phyloP scores from a whole-genome alignment of 148 eudicot genomes.

The Camellia sinensis region DNA sequence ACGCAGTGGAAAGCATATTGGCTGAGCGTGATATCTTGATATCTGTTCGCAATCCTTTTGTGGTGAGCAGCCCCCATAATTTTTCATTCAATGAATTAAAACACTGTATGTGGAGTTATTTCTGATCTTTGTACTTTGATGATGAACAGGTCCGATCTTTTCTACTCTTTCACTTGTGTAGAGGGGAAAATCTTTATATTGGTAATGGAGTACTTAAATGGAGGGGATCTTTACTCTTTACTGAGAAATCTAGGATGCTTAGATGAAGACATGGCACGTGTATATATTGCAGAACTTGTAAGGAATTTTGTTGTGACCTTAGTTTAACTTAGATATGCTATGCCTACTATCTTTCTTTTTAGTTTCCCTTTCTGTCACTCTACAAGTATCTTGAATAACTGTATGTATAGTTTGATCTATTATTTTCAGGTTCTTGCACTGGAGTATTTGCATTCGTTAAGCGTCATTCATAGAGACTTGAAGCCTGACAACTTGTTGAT shows the following conservation, averaged over 20 bases:
- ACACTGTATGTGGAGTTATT: slow-evolving; percentile 18
- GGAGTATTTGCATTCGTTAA: slow-evolving; percentile 89
- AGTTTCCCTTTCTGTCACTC: slow-evolving; percentile 10
- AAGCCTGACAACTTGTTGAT: slow-evolving; percentile 97
- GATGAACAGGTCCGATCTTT: slow-evolving; percentile 89
- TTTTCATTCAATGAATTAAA: slow-evolving; percentile 1
- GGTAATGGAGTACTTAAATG: slow-evolving; percentile 98
- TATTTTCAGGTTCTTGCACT: slow-evolving; percentile 87
- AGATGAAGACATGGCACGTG: slow-evolving; percentile 95
- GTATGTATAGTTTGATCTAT: not conserved
- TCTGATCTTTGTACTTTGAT: slow-evolving; percentile 28
- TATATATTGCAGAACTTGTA: slow-evolving; percentile 98
- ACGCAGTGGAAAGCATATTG: slow-evolving; percentile 95
- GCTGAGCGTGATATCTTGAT: slow-evolving; percentile 96
- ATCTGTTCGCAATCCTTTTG: slow-evolving; percentile 91
- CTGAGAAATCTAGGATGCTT: slow-evolving; percentile 89
- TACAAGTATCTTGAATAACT: slow-evolving; percentile 10
- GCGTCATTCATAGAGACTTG: slow-evolving; percentile 88
- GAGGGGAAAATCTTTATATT: slow-evolving; percentile 95
- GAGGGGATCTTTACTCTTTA: slow-evolving; percentile 96
- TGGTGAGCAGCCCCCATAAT: slow-evolving; percentile 52
- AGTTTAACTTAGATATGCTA: not conserved
- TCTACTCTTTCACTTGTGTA: slow-evolving; percentile 98
- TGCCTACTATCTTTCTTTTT: slow-evolving; percentile 9
- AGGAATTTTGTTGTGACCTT: slow-evolving; percentile 23